A percentile compares a stretch with the other conserved stretches of the same genome.
Conservation (phyloP, 495 filamentous ascomycete species). For the Xylaria curta region DNA sequence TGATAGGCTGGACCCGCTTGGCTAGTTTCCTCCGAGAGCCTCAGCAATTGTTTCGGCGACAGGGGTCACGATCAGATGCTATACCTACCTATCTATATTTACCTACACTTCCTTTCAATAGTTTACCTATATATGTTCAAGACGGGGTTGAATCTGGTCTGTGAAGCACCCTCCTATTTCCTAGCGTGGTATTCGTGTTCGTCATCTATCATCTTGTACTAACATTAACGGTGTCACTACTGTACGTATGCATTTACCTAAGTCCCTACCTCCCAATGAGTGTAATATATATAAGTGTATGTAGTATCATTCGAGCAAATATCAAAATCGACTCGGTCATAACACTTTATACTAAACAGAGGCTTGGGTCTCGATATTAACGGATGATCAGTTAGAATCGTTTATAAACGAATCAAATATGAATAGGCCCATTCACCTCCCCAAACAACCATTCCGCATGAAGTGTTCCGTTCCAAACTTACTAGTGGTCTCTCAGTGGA, state of each 20-base stretch:
- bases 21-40: slow-evolving; percentile 11
- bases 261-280: background rate
- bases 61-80: background rate
- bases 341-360: background rate
- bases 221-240: background rate
- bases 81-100: too few species aligned
- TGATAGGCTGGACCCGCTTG: slow-evolving; percentile 4
- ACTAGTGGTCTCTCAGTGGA: slow-evolving; percentile 12
- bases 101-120: background rate
- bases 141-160: background rate
- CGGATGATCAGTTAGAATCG: background rate
- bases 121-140: background rate
- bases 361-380: background rate
- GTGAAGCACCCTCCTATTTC: background rate
- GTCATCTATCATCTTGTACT: background rate
- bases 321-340: background rate
- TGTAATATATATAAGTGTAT: background rate
- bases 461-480: slow-evolving; percentile 9
- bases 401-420: background rate
- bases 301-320: background rate
- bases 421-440: slow-evolving; percentile 1
- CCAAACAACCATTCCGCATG: slow-evolving; percentile 11
- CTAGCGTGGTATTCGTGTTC: background rate
- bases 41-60: background rate
- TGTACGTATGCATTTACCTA: background rate